Base-by-base conservation (phyloP, 208 protist species). In the Wallacemonas sp. region DNA sequence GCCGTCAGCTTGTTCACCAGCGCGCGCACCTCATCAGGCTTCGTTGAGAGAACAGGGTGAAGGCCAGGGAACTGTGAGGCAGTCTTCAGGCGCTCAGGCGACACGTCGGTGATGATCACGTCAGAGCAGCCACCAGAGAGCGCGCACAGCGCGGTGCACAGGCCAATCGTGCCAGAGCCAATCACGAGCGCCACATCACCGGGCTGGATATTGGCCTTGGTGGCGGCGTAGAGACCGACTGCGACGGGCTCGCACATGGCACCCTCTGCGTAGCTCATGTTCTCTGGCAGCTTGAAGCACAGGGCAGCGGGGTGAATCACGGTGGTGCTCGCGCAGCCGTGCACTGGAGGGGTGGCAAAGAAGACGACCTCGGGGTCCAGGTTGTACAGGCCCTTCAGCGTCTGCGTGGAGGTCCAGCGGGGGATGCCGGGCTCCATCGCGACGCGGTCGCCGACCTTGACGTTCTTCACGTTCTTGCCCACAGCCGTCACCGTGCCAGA, bases 381-480 rank as follows among this genome's bases (percentile, higher is more conserved):
- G 60, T 90, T 93, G 76, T 93, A 93, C 55, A 80, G 23, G 23
- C 87, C 87, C 32, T 55, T 68, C 19, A 78, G 79, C 43, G 80
- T 88, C 67, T 83, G 65, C 65, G 46, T 43, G 12, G 82, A 88
- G 17, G 70, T 61, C 72, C 68, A 80, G 74, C 80, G 81, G 1
- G 80, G 80, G 41, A 92, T 81, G 38, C 87, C 84, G 9, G 84
- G 80, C 71, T 94, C 87, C 46, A 91, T 67, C 19, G 81, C 79
- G 8, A 93, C 87, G 30, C 85, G 72, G 70, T 91, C 87, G 27
- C 87, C 87, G 2, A 72, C 57, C 68, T 80, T 72, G 11, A 87
- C 66, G 65, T 81, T 33, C 61, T 68, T 75, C 55, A 85, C 78
- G 24, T 78, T 52, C 0, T 68, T 38, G 39, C 84, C 80, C 21